Percentiles rank a stretch among this genome's conserved stretches.
Conservation (phyloP, 1,139 yeast genomes). For the Candida sojae region DNA sequence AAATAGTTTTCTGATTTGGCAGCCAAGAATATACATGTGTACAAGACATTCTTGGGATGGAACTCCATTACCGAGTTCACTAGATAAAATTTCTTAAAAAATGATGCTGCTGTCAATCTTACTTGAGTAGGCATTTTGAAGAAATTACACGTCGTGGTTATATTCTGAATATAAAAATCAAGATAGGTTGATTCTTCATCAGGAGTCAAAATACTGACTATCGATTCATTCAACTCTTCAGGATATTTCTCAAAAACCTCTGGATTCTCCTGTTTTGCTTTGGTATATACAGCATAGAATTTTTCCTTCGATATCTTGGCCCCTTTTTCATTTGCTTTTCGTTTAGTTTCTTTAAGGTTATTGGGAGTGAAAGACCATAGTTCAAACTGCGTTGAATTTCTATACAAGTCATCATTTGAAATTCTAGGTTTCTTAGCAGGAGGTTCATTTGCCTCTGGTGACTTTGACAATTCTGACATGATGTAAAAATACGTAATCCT, state of each 20-base stretch:
- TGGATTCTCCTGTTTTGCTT: conserved; percentile 31
- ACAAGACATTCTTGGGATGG: conserved; percentile 81
- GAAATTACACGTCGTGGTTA: conserved; percentile 53
- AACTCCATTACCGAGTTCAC: conserved; percentile 79
- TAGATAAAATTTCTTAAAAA: conserved; percentile 78
- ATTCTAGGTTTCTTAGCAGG: conserved; percentile 25
- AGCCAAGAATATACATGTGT: conserved; percentile 86
- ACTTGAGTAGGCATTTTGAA: conserved; percentile 52
- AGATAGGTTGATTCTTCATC: conserved; percentile 75
- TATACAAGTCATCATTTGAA: conserved; percentile 79
- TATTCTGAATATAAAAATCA: conserved; percentile 69
- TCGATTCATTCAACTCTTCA: conserved; percentile 26
- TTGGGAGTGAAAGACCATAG: conserved; percentile 79
- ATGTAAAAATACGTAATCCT: not conserved
- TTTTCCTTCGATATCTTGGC: conserved; percentile 38
- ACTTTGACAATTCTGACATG: not conserved
- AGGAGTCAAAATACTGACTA: conserved; percentile 47
- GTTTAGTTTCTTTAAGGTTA: conserved; percentile 50
- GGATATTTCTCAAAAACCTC: conserved; percentile 28
- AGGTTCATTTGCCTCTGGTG: not conserved
- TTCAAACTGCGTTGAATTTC: conserved; percentile 82
- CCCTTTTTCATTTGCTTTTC: conserved; percentile 56
- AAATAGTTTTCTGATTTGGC: conserved; percentile 92
- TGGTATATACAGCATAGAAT: conserved; percentile 25
- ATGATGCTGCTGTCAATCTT: conserved; percentile 81